Percentiles rank a stretch among this genome's conserved stretches.
Conservation (phyloP, 352 stramenopile species). For the Blastocystis sp. region DNA sequence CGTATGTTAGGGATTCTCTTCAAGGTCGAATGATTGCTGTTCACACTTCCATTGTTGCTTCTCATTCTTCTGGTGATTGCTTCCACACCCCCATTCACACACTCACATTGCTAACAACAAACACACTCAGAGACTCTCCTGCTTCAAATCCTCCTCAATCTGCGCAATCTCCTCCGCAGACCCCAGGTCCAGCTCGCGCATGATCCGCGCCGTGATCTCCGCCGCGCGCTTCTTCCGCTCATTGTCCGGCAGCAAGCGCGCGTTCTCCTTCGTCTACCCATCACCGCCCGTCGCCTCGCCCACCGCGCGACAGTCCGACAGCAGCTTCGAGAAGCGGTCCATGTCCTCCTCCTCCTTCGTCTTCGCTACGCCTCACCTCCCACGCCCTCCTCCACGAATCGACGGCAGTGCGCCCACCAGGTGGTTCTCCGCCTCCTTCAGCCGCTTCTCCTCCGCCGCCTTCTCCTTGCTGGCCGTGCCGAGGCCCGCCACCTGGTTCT, state of each 20-base stretch:
- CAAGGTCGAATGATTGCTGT: neutral
- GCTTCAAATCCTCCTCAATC: constrained; percentile 59
- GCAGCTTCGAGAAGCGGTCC: constrained; percentile 37
- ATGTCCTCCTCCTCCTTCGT: constrained; percentile 66
- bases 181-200: constrained; percentile 31
- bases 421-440: constrained; percentile 32
- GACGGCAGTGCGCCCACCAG: neutral
- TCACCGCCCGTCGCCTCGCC: neutral
- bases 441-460: neutral
- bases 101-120: constrained; percentile 15
- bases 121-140: constrained; percentile 14
- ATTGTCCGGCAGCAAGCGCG: constrained; percentile 20
- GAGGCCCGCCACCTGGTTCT: constrained; percentile 56
- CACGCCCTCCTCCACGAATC: neutral
- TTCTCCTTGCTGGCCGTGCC: constrained; percentile 23
- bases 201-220: constrained; percentile 45
- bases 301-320: constrained; percentile 7
- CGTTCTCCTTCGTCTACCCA: constrained; percentile 30
- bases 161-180: constrained; percentile 16
- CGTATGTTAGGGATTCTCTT: no score
- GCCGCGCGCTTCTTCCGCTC: constrained; percentile 55
- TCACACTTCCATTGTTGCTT: neutral
- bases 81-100: neutral
- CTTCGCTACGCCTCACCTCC: constrained; percentile 17
- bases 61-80: neutral